These are phyloP conservation scores for Mallotus repandus DNA, from an alignment of 441 rosid genomes.

Conservation along the genomic window DNA sequence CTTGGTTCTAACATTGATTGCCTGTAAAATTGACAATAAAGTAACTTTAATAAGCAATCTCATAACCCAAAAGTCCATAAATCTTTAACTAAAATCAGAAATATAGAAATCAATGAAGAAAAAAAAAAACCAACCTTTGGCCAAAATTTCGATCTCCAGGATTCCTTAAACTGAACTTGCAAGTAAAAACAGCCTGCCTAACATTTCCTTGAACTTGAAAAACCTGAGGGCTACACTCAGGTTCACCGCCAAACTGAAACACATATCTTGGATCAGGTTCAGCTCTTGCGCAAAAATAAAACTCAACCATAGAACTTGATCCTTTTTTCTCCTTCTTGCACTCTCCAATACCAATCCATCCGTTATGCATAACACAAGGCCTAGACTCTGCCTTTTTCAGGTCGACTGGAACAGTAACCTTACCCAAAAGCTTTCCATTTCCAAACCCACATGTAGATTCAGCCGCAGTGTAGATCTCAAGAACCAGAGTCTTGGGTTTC, in stretches of 20 bases:
- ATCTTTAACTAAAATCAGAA: too few species aligned
- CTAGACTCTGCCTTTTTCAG: slow-evolving; percentile 39
- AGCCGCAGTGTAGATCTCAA: slow-evolving; percentile 38
- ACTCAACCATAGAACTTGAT: slow-evolving; percentile 13
- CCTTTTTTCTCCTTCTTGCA: slow-evolving; percentile 14
- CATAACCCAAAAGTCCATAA: too few species aligned
- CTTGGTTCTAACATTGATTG: slow-evolving; percentile 50
- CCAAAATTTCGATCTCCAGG: slow-evolving; percentile 40
- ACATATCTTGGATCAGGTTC: slow-evolving; percentile 69
- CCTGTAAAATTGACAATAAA: slow-evolving; percentile 32
- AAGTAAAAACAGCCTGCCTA: slow-evolving; percentile 66
- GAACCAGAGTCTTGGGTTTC: slow-evolving; percentile 21
- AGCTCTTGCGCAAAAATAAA: slow-evolving; percentile 40
- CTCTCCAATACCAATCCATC: slow-evolving; percentile 49
- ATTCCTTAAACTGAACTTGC: slow-evolving; percentile 57
- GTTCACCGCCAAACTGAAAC: slow-evolving; percentile 61
- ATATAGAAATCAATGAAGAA: not conserved
- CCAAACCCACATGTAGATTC: slow-evolving; percentile 33
- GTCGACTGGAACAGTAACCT: slow-evolving; percentile 40
- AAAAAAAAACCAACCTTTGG: slow-evolving; percentile 36
- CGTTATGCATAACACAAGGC: slow-evolving; percentile 39
- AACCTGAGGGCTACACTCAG: slow-evolving; percentile 70
- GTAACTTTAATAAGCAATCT: too few species aligned
- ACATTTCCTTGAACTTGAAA: slow-evolving; percentile 64
- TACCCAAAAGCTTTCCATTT: slow-evolving; percentile 45